Percentiles rank a stretch among this genome's conserved stretches.
These are phyloP conservation scores for Boletellus deceptivus DNA, from an alignment of 1,284 basidiomycete species.

Conservation along the genomic window DNA sequence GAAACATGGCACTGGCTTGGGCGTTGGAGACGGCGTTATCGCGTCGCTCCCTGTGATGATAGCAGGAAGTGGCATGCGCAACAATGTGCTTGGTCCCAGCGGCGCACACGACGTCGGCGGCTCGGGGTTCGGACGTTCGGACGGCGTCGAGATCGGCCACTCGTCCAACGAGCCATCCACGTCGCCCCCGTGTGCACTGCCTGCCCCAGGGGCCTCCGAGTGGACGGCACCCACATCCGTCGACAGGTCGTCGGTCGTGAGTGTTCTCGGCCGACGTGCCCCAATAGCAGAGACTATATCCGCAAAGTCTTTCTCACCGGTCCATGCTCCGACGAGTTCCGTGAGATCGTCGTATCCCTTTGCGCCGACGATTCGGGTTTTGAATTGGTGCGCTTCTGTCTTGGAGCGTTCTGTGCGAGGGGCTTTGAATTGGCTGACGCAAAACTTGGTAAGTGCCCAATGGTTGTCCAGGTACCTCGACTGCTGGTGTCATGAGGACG, in stretches of 20 bases:
- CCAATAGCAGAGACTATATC: conserved; percentile 56
- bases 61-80: conserved; percentile 39
- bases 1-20: conserved; percentile 20
- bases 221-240: not conserved
- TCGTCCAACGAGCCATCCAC: not conserved
- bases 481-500: conserved; percentile 31
- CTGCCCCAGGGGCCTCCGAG: not conserved
- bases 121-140: conserved; percentile 40
- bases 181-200: not conserved
- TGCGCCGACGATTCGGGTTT: conserved; percentile 55
- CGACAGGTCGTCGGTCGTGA: conserved; percentile 10
- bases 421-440: conserved; percentile 77
- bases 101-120: conserved; percentile 38
- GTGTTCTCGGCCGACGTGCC: conserved; percentile 35
- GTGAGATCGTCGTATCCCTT: conserved; percentile 67
- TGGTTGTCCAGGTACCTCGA: conserved; percentile 73
- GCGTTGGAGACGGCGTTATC: conserved; percentile 45
- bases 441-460: conserved; percentile 91
- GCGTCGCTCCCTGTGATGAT: conserved; percentile 42
- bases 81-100: conserved; percentile 35
- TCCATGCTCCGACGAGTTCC: conserved; percentile 55
- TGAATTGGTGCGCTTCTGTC: conserved; percentile 55
- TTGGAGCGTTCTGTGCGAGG: conserved; percentile 55
- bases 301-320: conserved; percentile 60
- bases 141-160: conserved; percentile 34